phyloP scores from a whole-genome alignment of 805 yeast species.

The Metschnikowia similis region DNA sequence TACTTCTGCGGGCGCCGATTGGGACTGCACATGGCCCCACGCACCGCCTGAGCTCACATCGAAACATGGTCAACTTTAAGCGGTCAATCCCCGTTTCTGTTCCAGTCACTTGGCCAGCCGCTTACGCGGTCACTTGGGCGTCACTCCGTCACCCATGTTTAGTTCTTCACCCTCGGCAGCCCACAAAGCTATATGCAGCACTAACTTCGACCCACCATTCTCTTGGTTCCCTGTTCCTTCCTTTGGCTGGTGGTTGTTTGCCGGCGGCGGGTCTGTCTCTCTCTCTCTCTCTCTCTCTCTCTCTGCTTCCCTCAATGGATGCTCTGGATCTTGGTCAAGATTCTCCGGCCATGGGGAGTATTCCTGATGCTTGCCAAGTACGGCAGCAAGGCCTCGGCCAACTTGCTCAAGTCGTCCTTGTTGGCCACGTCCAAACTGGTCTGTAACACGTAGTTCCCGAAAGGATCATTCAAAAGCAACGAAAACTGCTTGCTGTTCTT shows the following conservation, averaged over 20 bases:
- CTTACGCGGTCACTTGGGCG: too few relatives aligned
- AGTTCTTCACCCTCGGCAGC: too few relatives aligned
- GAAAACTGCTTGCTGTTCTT: constrained; percentile 31
- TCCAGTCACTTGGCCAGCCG: too few relatives aligned
- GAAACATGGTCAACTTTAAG: background rate
- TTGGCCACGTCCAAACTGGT: constrained; percentile 56
- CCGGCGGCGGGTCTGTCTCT: too few relatives aligned
- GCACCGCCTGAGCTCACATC: background rate
- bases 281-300: background rate
- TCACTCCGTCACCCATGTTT: too few relatives aligned
- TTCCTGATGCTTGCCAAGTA: constrained; percentile 73
- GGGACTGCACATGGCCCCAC: background rate
- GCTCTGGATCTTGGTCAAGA: constrained; percentile 58
- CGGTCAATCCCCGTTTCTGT: background rate
- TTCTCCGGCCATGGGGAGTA: constrained; percentile 96
- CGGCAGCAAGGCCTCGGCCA: constrained; percentile 64
- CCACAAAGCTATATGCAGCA: too few relatives aligned
- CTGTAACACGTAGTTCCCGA: constrained; percentile 57
- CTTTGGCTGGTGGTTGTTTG: too few relatives aligned
- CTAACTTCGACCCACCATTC: too few relatives aligned
- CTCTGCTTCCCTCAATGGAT: constrained; percentile 5
- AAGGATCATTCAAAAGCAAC: constrained; percentile 51
- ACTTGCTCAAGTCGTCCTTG: constrained; percentile 46
- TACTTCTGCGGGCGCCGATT: constrained; percentile 2
- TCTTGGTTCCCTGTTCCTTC: too few relatives aligned